Base-by-base conservation (phyloP, 2,329 filamentous ascomycete species). In the Leptographium wingfieldii region DNA sequence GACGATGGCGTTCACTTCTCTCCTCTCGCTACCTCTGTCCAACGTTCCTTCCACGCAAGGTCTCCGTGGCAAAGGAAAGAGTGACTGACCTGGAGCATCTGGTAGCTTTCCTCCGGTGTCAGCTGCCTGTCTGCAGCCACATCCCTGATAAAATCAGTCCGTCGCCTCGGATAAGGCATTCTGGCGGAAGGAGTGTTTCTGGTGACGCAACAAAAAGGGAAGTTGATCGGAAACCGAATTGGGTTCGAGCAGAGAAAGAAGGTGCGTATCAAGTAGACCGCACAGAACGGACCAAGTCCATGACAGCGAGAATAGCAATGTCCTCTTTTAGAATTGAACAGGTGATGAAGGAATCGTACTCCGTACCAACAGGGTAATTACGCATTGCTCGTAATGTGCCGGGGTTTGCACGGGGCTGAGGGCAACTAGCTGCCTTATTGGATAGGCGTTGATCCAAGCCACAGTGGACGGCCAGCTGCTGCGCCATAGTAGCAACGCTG, bases 81-180 rank as follows among this genome's bases (percentile, higher is more conserved):
- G 16, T 27, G 16, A 64, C 67, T 52, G 61, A 78, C 77, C 72
- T 77, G 69, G 55, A 79, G 64, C 27, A 80, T 69, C 63, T 73
- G 72, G 62, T 77, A 69, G 61, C 77, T 71, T 65, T 79, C 73
- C 62, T 52, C 53, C n/a, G 71, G 68, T 10, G 72, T 74, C 60
- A 79, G 63, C 25, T 73, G 66, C 63, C 68, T 75, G 65, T 75
- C 73, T 46, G 72, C 73, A 56, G 74, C 75, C 69, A 80, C 76
- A 51, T 72, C 70, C 59, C 77, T 70, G 66, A 79, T 79, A 56
- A 72, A 65, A 54, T 74, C 65, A 7, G 70, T 73, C 62, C 76
- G 75, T 63, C 65, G 71, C 9, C 65, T 59, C 51, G 60, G 64
- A 57, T 72, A 70, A 43, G 74, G 67, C 74, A 77, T 77, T 43